Evolutionary conservation across 73 alveolate species (phyloP).

Genomic region (Tetrahymena borealis): DNA sequence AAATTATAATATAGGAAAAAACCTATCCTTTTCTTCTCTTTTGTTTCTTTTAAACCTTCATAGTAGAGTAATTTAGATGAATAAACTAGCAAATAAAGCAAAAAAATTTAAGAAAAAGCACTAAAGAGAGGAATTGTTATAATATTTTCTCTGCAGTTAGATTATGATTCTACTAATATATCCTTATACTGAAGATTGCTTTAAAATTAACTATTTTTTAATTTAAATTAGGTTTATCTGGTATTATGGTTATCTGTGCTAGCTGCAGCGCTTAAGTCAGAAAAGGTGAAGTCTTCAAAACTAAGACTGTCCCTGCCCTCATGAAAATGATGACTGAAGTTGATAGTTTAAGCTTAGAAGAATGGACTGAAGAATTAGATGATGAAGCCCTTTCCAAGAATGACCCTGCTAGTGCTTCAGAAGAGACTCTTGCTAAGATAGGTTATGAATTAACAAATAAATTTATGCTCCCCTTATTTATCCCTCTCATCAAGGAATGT

Average conservation of each 20-base stretch:
- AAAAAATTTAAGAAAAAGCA: too few species aligned
- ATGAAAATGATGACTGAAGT: slow-evolving; percentile 35
- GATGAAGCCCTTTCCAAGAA: slow-evolving; percentile 27
- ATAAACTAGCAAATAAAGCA: too few species aligned
- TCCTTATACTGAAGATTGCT: too few species aligned
- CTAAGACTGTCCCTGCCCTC: not conserved
- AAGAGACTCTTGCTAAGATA: slow-evolving; percentile 37
- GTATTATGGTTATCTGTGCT: not conserved
- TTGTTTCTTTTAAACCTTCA: too few species aligned
- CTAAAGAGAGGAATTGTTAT: too few species aligned
- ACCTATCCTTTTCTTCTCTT: too few species aligned
- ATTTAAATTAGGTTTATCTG: not conserved
- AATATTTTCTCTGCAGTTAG: too few species aligned
- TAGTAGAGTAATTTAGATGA: too few species aligned
- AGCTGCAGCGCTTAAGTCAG: slow-evolving; percentile 27
- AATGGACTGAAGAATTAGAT: slow-evolving; percentile 34
- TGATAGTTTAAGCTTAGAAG: slow-evolving; percentile 19
- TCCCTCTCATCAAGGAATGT: slow-evolving; percentile 30
- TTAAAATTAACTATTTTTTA: too few species aligned
- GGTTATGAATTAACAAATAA: slow-evolving; percentile 18
- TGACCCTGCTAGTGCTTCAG: slow-evolving; percentile 40
- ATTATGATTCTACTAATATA: too few species aligned
- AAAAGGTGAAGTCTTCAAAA: slow-evolving; percentile 24
- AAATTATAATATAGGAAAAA: too few species aligned
- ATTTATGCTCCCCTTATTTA: slow-evolving; percentile 22